Conservation (phyloP, 805 yeast species). For the Monosporozyma unispora region DNA sequence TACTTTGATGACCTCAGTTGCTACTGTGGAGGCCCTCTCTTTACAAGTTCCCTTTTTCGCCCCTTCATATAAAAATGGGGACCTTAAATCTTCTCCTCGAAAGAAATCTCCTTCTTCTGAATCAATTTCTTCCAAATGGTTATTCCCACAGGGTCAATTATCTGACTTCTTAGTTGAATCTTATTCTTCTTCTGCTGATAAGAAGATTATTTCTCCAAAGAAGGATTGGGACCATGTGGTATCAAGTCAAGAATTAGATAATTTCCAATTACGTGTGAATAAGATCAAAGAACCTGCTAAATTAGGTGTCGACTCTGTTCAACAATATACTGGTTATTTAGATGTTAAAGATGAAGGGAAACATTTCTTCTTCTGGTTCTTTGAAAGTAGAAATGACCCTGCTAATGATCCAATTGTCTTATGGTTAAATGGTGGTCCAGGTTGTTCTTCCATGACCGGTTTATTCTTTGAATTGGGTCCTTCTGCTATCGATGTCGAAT, state of each 20-base stretch:
- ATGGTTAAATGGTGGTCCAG: slow-evolving; percentile 99
- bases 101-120: background rate
- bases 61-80: background rate
- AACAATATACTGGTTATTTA: slow-evolving; percentile 79
- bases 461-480: slow-evolving; percentile 92
- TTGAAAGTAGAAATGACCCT: slow-evolving; percentile 87
- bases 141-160: slow-evolving; percentile 1
- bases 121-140: background rate
- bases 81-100: background rate
- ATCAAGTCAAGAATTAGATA: slow-evolving; percentile 31
- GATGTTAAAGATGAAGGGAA: slow-evolving; percentile 78
- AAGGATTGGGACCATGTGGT: slow-evolving; percentile 26
- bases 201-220: slow-evolving; percentile 6
- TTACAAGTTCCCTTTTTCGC: slow-evolving; percentile 1
- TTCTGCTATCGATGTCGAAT: slow-evolving; percentile 46
- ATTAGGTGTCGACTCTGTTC: slow-evolving; percentile 71
- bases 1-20: background rate
- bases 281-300: slow-evolving; percentile 45
- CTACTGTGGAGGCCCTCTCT: background rate
- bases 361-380: slow-evolving; percentile 79
- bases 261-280: slow-evolving; percentile 50
- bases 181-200: background rate
- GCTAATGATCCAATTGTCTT: slow-evolving; percentile 71
- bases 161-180: background rate
- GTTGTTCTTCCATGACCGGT: slow-evolving; percentile 98